Base-by-base conservation (phyloP, 139 green algal genomes). In the Marvania coccoides region DNA sequence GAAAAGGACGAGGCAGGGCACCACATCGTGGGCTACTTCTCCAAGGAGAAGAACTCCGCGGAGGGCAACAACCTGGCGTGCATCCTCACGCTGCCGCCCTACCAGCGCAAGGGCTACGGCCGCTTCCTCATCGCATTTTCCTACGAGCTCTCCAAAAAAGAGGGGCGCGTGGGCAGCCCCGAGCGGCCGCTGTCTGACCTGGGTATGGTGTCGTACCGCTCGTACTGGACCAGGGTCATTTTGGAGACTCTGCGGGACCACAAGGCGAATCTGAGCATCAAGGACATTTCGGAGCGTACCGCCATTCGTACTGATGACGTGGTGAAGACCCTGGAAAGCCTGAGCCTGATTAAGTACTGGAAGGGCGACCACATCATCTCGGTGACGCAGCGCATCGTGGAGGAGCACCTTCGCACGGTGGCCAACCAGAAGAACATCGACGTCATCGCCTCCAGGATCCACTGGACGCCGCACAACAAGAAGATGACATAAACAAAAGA, bases 61-160 rank as follows among this genome's bases (percentile, higher is more conserved):
- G 88, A 95, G 76, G 88, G 87, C 28, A 98, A 98, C 87, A 99
- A 99, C 82, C 85, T 99, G 71, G 95, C 95, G 3, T 99, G 95
- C 85, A 99, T 99, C 78, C 86, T 99, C 19, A 96, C 89, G 10
- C 81, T 99, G 72, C 95, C 95, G 10, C 75, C 90, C 14, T 97
- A 97, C 80, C 95, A 99, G 83, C 88, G 92, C 42, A 97, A 97
- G 54, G 95, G 95, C 36, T 99, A 99, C 69, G 95, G 95, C 35
- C 93, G 96, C 70, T 93, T 97, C 73, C 87, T 99, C 59, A 99
- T 99, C 72, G 78, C 84, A 23, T 96, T 99, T 70, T 94, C 85
- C 42, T 99, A 99, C 72, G 95, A 98, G 81, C 83, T 99, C 34
- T 91, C 78, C 47, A 97, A 97, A 79, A 90, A 96, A 36, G 94